phyloP scores from a whole-genome alignment of 306 rosid species.

The Dalbergia cultrata region DNA sequence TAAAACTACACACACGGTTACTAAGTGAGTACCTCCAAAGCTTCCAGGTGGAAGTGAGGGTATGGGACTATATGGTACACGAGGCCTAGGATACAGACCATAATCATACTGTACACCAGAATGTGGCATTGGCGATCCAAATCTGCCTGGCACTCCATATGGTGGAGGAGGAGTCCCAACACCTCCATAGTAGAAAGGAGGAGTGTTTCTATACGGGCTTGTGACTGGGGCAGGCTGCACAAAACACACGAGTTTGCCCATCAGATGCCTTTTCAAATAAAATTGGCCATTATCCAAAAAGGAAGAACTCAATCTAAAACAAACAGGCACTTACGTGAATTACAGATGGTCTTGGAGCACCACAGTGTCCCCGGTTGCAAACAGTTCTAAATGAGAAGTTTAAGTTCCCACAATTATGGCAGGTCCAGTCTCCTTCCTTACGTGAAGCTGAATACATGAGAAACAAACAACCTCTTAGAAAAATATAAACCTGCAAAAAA shows the following conservation, averaged over 20 bases:
- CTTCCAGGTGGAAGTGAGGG: conserved; percentile 52
- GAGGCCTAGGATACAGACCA: conserved; percentile 46
- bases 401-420: conserved; percentile 59
- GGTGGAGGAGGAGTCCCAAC: conserved; percentile 53
- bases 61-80: conserved; percentile 48
- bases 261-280: conserved; percentile 1
- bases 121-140: conserved; percentile 55
- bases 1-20: conserved; percentile 8
- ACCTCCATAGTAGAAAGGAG: conserved; percentile 57
- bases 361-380: conserved; percentile 59
- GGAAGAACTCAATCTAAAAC: not conserved
- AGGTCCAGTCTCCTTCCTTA: conserved; percentile 66
- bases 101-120: conserved; percentile 54
- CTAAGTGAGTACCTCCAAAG: conserved; percentile 54
- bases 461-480: conserved; percentile 34
- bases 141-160: conserved; percentile 53
- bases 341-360: conserved; percentile 53
- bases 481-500: not conserved
- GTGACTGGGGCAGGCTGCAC: conserved; percentile 55
- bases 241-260: not conserved
- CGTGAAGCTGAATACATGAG: conserved; percentile 49
- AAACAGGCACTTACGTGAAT: conserved; percentile 48
- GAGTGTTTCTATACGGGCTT: conserved; percentile 52
- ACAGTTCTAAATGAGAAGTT: conserved; percentile 62
- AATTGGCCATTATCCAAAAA: not conserved